Conservation (phyloP, 331 rosid genomes). For the Quercus tomentella region DNA sequence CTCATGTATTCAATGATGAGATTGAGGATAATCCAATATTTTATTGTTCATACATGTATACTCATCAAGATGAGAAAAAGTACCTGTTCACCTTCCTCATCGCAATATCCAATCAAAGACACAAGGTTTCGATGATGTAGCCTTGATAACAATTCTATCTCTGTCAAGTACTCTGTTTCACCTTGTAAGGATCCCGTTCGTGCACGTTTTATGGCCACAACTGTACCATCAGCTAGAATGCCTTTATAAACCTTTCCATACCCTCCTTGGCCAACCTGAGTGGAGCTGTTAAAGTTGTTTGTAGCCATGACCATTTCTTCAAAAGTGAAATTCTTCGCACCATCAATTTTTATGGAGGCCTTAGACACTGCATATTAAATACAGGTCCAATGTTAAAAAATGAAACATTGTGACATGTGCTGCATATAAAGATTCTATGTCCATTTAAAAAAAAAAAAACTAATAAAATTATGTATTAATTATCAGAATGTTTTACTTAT, state of each 20-base stretch:
- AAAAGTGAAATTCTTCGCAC: constrained; percentile 61
- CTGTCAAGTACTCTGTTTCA: constrained; percentile 87
- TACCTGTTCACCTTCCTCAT: constrained; percentile 92
- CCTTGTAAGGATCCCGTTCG: constrained; percentile 89
- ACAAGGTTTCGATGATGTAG: constrained; percentile 95
- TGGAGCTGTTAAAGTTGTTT: constrained; percentile 47
- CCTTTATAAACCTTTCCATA: constrained; percentile 92
- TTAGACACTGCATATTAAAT: constrained; percentile 45
- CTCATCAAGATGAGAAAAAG: background rate
- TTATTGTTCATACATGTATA: background rate
- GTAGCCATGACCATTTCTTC: constrained; percentile 70
- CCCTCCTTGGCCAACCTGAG: constrained; percentile 88
- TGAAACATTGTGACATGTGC: background rate
- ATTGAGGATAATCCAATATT: background rate
- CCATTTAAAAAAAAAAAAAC: background rate
- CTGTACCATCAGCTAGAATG: constrained; percentile 55
- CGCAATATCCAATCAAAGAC: constrained; percentile 84
- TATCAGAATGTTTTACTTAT: background rate
- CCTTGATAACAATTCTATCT: constrained; percentile 84
- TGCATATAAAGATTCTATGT: background rate
- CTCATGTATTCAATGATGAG: background rate
- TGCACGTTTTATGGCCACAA: constrained; percentile 93
- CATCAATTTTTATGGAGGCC: constrained; percentile 54
- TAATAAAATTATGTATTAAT: background rate
- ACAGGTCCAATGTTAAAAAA: constrained; percentile 9